phyloP scores from a whole-genome alignment of 805 yeast species.

The Wickerhamiella domercqiae region DNA sequence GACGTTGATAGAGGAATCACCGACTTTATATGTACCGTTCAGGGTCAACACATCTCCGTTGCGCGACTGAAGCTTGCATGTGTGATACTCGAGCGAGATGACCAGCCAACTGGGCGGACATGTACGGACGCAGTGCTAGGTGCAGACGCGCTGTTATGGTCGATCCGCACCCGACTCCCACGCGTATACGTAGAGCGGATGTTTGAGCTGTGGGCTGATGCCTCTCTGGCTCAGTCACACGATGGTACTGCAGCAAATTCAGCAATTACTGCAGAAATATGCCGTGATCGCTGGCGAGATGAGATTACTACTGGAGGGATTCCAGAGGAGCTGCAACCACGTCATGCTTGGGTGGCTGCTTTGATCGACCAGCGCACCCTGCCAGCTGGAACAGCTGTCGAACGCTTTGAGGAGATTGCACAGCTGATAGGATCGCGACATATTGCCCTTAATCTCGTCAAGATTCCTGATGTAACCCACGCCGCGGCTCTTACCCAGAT shows the following conservation, averaged over 20 bases:
- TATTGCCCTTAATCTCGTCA: constrained; percentile 5
- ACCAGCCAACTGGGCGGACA: background rate
- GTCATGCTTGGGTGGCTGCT: constrained; percentile 13
- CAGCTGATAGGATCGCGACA: constrained; percentile 4
- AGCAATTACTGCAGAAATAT: too few relatives aligned
- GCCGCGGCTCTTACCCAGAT: constrained; percentile 44
- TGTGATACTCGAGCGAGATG: background rate
- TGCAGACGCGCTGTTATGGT: background rate
- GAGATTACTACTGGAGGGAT: constrained; percentile 6
- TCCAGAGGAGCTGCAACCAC: constrained; percentile 4
- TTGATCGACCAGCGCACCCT: constrained; percentile 7
- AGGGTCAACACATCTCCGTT: background rate
- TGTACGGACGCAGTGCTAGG: background rate
- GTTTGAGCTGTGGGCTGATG: constrained; percentile 10
- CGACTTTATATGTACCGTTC: background rate
- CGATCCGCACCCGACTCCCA: background rate
- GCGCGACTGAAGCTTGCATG: background rate
- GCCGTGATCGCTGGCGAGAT: constrained; percentile 1
- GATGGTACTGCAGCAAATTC: background rate
- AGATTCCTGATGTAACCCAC: constrained; percentile 21
- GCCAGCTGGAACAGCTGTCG: constrained; percentile 14
- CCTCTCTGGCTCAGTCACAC: background rate
- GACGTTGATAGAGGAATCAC: background rate
- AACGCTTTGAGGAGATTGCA: constrained; percentile 16
- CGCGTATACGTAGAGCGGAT: constrained; percentile 2